Percentiles rank a stretch among this genome's conserved stretches.
These are phyloP conservation scores for Thermochaetoides thermophila DNA, from an alignment of 495 filamentous ascomycete species.

Conservation along the genomic window DNA sequence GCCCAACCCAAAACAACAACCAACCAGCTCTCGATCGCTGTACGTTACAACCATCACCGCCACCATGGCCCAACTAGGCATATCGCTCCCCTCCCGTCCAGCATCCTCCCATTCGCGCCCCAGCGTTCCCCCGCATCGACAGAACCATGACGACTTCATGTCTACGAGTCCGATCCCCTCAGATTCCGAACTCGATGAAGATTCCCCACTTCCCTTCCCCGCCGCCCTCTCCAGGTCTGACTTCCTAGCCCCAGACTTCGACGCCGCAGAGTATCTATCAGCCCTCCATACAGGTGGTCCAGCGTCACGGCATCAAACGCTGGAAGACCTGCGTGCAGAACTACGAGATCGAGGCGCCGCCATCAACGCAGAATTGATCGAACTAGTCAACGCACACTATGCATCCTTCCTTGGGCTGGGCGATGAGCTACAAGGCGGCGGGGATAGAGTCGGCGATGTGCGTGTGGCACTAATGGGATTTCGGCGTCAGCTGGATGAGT, in stretches of 20 bases:
- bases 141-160: too few relatives aligned
- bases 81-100: conserved; percentile 16
- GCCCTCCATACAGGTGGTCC: conserved; percentile 37
- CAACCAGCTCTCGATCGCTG: too few relatives aligned
- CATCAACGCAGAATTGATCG: conserved; percentile 71
- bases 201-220: conserved; percentile 84
- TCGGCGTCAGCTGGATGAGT: conserved; percentile 52
- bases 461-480: conserved; percentile 78
- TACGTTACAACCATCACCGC: too few relatives aligned
- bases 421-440: conserved; percentile 67
- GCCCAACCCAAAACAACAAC: background rate
- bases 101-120: conserved; percentile 18
- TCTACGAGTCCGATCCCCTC: too few relatives aligned
- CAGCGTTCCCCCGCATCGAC: conserved; percentile 19
- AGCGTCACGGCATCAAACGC: conserved; percentile 64
- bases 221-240: conserved; percentile 60
- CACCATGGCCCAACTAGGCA: conserved; percentile 23
- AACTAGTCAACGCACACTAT: conserved; percentile 90
- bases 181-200: too few relatives aligned
- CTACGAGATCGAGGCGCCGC: conserved; percentile 59
- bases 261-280: conserved; percentile 68
- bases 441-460: conserved; percentile 83
- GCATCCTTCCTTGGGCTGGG: conserved; percentile 77
- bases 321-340: conserved; percentile 83
- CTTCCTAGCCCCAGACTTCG: conserved; percentile 67